Percentiles rank a stretch among this genome's conserved stretches.
Conservation (phyloP, 2,329 filamentous ascomycete genomes). For the Sporothrix globosa region DNA sequence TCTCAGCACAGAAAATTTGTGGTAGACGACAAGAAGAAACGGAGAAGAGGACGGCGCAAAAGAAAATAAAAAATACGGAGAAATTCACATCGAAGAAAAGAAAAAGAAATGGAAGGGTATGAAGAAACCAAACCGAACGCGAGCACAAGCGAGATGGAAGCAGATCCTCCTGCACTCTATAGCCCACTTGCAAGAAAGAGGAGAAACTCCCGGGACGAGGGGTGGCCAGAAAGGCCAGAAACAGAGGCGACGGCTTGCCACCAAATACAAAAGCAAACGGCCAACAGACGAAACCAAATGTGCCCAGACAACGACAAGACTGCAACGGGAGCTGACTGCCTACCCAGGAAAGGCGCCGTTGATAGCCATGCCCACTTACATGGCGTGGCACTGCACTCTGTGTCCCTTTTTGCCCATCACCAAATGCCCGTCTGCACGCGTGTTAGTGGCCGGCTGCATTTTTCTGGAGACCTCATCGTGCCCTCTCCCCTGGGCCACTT, state of each 20-base stretch:
- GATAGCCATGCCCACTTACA: neutral
- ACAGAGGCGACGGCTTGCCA: neutral
- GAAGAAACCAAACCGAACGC: neutral
- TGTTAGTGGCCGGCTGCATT: neutral
- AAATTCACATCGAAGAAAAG: neutral
- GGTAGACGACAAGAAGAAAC: neutral
- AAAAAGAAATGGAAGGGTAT: neutral
- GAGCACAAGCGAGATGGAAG: neutral
- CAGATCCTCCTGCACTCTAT: neutral
- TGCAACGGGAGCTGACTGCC: neutral
- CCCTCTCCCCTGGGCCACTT: slow-evolving; percentile 4
- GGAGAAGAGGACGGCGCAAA: neutral
- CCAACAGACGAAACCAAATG: neutral
- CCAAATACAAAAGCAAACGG: neutral
- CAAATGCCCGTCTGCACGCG: neutral
- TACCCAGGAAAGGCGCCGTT: neutral
- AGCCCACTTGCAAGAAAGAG: slow-evolving; percentile 7
- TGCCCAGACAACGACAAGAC: neutral
- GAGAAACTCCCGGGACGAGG: neutral
- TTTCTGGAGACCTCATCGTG: slow-evolving; percentile 20
- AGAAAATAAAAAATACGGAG: neutral
- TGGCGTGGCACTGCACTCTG: neutral
- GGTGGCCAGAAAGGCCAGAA: neutral
- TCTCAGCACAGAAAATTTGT: neutral
- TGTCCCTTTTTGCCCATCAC: neutral